A percentile compares a stretch with the other conserved stretches of the same genome.
Evolutionary conservation across 371 early-diverging fungal genomes (phyloP).

Genomic region (Globomyces sp.): DNA sequence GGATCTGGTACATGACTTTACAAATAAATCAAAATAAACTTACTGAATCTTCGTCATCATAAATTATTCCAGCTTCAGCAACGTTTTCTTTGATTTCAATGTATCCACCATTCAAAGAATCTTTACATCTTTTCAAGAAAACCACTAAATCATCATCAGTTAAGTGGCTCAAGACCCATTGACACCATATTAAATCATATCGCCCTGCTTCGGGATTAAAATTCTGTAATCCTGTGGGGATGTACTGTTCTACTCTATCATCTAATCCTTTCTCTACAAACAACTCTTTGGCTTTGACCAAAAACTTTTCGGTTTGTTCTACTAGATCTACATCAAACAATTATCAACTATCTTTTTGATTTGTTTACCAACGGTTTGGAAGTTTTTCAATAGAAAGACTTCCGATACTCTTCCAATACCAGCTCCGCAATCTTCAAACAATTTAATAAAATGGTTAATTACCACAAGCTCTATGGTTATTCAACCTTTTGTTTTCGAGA

Average conservation of each 20-base stretch:
- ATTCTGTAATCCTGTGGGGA: slow-evolving; percentile 76
- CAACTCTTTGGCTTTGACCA: slow-evolving; percentile 62
- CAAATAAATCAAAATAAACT: too few relatives aligned
- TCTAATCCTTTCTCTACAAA: slow-evolving; percentile 60
- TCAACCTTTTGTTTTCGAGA: slow-evolving; percentile 39
- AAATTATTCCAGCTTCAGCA: slow-evolving; percentile 57
- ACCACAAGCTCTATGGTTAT: slow-evolving; percentile 45
- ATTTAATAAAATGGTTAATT: not conserved
- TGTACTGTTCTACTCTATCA: slow-evolving; percentile 58
- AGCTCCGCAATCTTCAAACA: slow-evolving; percentile 80
- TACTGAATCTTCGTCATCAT: slow-evolving; percentile 67
- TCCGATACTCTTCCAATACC: slow-evolving; percentile 95
- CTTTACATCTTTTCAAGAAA: slow-evolving; percentile 76
- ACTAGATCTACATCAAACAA: slow-evolving; percentile 73
- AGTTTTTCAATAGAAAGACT: slow-evolving; percentile 69
- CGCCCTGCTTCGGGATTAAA: slow-evolving; percentile 69
- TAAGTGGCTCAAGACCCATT: slow-evolving; percentile 82
- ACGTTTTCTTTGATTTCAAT: slow-evolving; percentile 93
- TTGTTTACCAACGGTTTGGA: slow-evolving; percentile 42
- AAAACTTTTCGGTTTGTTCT: slow-evolving; percentile 77
- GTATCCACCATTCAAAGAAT: slow-evolving; percentile 72
- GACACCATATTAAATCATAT: slow-evolving; percentile 94
- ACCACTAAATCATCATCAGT: slow-evolving; percentile 70
- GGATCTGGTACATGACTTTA: slow-evolving; percentile 44
- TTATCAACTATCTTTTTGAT: too few relatives aligned